Base-by-base conservation (phyloP, 176 grass and related monocot species). In the Cenchrus fungigraminus region DNA sequence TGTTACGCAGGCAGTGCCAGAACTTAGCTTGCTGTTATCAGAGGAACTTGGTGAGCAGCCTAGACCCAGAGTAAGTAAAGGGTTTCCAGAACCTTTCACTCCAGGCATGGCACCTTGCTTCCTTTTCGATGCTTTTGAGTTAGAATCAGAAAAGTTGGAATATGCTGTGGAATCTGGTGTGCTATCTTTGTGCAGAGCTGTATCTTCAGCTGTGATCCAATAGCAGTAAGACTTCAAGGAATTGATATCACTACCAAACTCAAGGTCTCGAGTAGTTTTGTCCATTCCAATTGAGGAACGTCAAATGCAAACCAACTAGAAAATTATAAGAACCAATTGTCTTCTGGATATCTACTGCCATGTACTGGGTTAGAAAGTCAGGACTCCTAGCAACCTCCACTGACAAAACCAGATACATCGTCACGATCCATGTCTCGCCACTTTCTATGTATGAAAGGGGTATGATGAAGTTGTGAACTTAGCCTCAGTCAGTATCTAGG, bases 401-500 rank as follows among this genome's bases (percentile, higher is more conserved):
- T 99, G 59, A 97, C 97, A 34, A 99, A 97, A 55, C 97, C 97
- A 40, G 84, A 60, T 66, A 93, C 91, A 78, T 99, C 97, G 73
- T 82, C 74, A 65, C 92, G 97, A 67, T 97, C 97, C 97, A 99
- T 99, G 79, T 85, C 78, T 51, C 6, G 71, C 80, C 91, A 86
- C 79, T 87, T 91, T 87, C 85, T 68, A 74, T 79, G 63, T 92
- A 90, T 73, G 60, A 78, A 90, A 80, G 56, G 56, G 71, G 56
- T 76, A 83, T 83, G 85, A 76, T 78, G 56, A 86, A 78, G 79
- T 72, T 66, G 71, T 81, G 78, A 88, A 79, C 81, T 82, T 77
- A 82, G 83, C 72, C 86, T 86, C 79, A 75, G 71, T 86, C 79
- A 75, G 71, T 34, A 87, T 87, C 81, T 82, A 82, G 42, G 65